Base-by-base conservation (phyloP, 257 asterid genomes). In the Cinchona pubescens region DNA sequence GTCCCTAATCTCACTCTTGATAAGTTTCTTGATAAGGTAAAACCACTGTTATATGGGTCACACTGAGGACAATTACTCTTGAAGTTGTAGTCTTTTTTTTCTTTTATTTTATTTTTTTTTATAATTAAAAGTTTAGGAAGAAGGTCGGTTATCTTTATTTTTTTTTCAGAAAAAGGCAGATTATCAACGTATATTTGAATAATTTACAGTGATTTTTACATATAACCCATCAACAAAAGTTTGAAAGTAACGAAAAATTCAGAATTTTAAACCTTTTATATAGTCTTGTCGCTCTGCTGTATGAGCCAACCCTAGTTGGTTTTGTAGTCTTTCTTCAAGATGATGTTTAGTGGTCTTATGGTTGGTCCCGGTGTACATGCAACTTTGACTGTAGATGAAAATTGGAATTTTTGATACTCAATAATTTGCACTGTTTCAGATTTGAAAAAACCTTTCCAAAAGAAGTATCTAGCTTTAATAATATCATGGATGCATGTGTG, bases 351-450 rank as follows among this genome's bases (percentile, higher is more conserved):
- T 68, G 75, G 76, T 70, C 73, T 72, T 69, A 35, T 68, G 76
- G 75, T 53, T 80, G 87, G 88, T 83, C 86, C 85, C 82, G 32
- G 5, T 19, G 11, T 37, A 35, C n/a, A n/a, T 61, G 43, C 59
- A 42, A 60, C 58, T 59, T 76, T 69, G 14, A 70, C 64, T 59
- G 71, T 32, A 38, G 59, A 34, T 34, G 21, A 27, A 72, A 62
- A 37, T 38, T 49, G 63, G 16, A 60, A 34, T 35, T 53, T 56
- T 58, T 37, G 16, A 49, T 55, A 49, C 32, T 65, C 73, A 75
- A 64, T 51, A 45, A 48, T 60, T n/a, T 53, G 49, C 38, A 60
- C 58, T 29, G 64, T 45, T 38, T 58, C 1, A 72, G 46, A 11
- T 29, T 21, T 30, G 16, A 53, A 21, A 29, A 18, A 43, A 55